Percentiles rank a stretch among this genome's conserved stretches.
phyloP scores from a whole-genome alignment of 2,329 filamentous ascomycete species.

The Hortaea werneckii region DNA sequence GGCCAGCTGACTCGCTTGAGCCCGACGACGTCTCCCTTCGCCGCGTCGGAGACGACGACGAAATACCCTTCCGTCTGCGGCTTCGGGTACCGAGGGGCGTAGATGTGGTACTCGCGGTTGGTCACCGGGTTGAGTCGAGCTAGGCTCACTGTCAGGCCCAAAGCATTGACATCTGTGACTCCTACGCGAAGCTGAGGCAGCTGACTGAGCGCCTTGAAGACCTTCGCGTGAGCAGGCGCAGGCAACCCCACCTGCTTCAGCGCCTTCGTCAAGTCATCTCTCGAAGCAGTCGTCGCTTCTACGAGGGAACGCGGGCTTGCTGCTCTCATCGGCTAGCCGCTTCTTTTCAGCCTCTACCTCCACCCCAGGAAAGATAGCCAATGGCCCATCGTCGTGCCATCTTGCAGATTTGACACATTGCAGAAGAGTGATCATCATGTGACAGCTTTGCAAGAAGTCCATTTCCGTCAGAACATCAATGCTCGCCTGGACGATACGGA shows the following conservation, averaged over 20 bases:
- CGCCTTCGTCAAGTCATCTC: constrained; percentile 19
- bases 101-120: constrained; percentile 63
- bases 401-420: constrained; percentile 87
- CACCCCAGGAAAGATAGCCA: constrained; percentile 71
- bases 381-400: constrained; percentile 74
- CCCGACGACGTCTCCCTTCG: constrained; percentile 66
- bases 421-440: constrained; percentile 73
- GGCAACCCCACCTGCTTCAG: constrained; percentile 46
- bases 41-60: constrained; percentile 59
- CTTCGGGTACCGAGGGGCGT: constrained; percentile 84
- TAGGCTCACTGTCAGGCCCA: constrained; percentile 54
- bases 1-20: constrained; percentile 79
- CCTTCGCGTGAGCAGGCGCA: constrained; percentile 33
- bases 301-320: constrained; percentile 26
- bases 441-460: constrained; percentile 66
- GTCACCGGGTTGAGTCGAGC: constrained; percentile 56
- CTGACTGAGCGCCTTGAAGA: constrained; percentile 50
- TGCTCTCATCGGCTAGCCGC: constrained; percentile 27
- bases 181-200: constrained; percentile 61
- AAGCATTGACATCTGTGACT: constrained; percentile 50
- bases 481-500: constrained; percentile 90
- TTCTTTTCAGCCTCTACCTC: constrained; percentile 35
- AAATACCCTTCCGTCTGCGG: constrained; percentile 93
- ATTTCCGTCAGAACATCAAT: constrained; percentile 90
- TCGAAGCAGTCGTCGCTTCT: constrained; percentile 28